Percentiles rank a stretch among this genome's conserved stretches.
phyloP scores from a whole-genome alignment of 2,329 filamentous ascomycete genomes.

The Diaporthe sp. region DNA sequence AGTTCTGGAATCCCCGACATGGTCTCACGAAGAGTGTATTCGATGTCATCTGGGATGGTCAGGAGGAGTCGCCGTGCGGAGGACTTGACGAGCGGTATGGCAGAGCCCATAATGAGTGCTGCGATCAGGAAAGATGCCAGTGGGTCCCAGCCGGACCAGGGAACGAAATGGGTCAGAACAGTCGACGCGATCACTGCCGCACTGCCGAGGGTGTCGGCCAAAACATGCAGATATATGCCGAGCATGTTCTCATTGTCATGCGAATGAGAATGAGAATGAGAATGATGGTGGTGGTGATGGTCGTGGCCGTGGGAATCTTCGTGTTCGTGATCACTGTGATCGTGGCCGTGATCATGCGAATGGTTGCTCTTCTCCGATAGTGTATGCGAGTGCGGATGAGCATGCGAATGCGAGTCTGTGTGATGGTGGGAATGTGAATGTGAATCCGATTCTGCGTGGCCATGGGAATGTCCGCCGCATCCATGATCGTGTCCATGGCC shows the following conservation, averaged over 20 bases:
- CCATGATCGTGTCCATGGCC: conserved; percentile 54
- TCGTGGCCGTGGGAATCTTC: conserved; percentile 51
- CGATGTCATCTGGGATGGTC: conserved; percentile 83
- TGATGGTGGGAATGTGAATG: conserved; percentile 45
- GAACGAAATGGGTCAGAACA: conserved; percentile 84
- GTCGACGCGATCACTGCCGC: conserved; percentile 95
- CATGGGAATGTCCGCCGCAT: conserved; percentile 35
- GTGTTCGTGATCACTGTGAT: conserved; percentile 53
- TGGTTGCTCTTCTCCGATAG: conserved; percentile 39
- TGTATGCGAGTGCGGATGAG: conserved; percentile 43
- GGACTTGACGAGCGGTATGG: conserved; percentile 86
- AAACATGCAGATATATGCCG: conserved; percentile 94
- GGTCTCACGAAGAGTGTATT: conserved; percentile 89
- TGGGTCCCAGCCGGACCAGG: conserved; percentile 95
- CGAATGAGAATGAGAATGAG: conserved; percentile 58
- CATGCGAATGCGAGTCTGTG: conserved; percentile 38
- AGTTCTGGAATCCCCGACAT: conserved; percentile 85
- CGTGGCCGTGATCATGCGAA: conserved; percentile 42
- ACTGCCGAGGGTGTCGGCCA: conserved; percentile 94
- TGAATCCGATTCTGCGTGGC: conserved; percentile 46
- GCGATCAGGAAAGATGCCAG: conserved; percentile 94
- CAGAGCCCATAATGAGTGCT: conserved; percentile 90
- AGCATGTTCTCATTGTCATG: conserved; percentile 98
- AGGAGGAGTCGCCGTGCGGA: conserved; percentile 86
- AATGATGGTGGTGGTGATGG: conserved; percentile 46